These are phyloP conservation scores for Metarhizium brunneum DNA, from an alignment of 2,329 filamentous ascomycete species.

Conservation along the genomic window DNA sequence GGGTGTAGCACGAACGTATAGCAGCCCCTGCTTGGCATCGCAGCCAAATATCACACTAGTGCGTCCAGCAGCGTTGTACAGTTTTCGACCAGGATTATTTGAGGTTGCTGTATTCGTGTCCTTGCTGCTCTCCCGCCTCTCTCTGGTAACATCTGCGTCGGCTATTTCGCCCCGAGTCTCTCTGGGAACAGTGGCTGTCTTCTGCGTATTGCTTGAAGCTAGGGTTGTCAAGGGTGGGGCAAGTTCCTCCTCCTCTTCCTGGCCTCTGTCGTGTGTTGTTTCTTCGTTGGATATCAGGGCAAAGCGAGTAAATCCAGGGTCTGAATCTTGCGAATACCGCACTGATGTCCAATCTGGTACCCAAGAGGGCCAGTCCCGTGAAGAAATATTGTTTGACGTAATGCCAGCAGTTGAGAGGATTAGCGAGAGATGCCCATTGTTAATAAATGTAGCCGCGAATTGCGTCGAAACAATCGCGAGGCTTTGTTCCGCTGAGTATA, in stretches of 20 bases:
- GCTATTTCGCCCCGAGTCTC: not conserved
- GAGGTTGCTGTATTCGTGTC: not conserved
- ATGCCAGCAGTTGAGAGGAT: conserved; percentile 6
- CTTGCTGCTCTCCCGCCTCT: not conserved
- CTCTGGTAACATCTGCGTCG: not conserved
- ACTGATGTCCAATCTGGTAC: conserved; percentile 8
- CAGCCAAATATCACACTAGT: not conserved
- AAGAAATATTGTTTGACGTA: not conserved
- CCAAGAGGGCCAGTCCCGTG: conserved; percentile 4
- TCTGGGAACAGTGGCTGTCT: not conserved
- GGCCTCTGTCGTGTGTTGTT: not conserved
- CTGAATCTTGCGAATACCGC: conserved; percentile 1
- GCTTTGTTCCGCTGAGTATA: conserved; percentile 6
- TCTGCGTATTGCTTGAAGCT: not conserved
- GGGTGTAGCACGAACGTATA: not conserved
- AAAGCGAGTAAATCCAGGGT: conserved; percentile 1
- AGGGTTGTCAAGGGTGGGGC: not conserved
- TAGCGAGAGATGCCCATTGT: conserved; percentile 2
- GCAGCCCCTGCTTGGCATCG: not conserved
- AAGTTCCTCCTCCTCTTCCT: not conserved
- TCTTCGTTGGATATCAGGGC: not conserved
- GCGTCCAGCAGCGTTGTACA: conserved; percentile 3
- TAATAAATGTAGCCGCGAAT: conserved; percentile 5
- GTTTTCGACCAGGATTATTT: not conserved
- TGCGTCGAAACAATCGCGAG: conserved; percentile 1